phyloP scores from a whole-genome alignment of 768 basidiomycete genomes.

The Symmetrospora coprosmae region DNA sequence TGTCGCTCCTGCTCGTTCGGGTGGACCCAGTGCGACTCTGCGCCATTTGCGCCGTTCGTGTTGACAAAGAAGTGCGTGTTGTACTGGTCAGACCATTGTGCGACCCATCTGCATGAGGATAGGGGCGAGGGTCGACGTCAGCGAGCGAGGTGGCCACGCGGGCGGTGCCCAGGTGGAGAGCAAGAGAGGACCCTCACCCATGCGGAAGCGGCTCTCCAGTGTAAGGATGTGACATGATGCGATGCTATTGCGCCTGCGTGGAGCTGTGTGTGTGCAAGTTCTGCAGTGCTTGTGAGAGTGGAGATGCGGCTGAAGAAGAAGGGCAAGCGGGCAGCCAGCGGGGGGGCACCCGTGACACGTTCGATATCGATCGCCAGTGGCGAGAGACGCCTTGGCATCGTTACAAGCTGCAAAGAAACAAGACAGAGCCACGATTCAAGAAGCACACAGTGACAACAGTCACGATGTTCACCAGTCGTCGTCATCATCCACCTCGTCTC shows the following conservation, averaged over 20 bases:
- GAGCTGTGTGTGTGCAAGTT: not conserved
- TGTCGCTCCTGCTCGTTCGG: constrained; percentile 1
- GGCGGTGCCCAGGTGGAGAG: too few relatives aligned
- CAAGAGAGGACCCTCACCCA: not conserved
- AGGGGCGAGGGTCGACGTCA: too few relatives aligned
- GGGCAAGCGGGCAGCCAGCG: not conserved
- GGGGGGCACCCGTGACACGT: not conserved
- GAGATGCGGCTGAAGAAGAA: not conserved
- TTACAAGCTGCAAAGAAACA: not conserved
- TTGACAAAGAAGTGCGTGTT: constrained; percentile 5
- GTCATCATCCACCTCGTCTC: constrained; percentile 35
- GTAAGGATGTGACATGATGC: not conserved
- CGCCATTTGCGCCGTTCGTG: not conserved
- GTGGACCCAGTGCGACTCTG: constrained; percentile 7
- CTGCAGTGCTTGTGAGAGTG: not conserved
- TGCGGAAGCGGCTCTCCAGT: constrained; percentile 4
- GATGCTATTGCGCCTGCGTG: not conserved
- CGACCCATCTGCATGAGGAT: not conserved
- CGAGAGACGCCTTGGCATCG: not conserved
- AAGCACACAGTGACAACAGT: not conserved
- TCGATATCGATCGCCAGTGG: not conserved
- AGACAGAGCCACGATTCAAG: not conserved
- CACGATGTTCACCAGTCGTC: constrained; percentile 26
- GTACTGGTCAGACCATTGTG: constrained; percentile 11
- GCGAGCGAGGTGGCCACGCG: too few relatives aligned